Evolutionary conservation across 768 basidiomycete genomes (phyloP).

Genomic region (Butyriboletus loyo): DNA sequence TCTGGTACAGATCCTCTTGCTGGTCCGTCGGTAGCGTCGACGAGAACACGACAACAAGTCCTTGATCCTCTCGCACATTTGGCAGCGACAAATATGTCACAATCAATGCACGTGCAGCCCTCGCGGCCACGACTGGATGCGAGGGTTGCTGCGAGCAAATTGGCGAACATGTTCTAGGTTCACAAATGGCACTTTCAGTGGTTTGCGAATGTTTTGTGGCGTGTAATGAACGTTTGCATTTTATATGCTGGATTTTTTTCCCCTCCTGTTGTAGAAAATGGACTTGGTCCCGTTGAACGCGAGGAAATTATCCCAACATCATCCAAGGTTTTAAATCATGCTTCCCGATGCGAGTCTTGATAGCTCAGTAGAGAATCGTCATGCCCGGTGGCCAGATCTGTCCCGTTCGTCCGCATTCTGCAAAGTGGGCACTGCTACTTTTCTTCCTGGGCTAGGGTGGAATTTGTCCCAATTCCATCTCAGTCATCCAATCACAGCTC

Average conservation of each 20-base stretch:
- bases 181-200: not conserved
- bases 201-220: not conserved
- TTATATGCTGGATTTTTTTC: slow-evolving; percentile 20
- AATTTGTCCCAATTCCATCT: no score
- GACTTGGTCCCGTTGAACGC: slow-evolving; percentile 3
- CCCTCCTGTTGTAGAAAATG: slow-evolving; percentile 1
- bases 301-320: not conserved
- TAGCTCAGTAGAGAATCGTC: not conserved
- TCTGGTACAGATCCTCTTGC: slow-evolving; percentile 13
- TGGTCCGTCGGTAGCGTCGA: slow-evolving; percentile 1
- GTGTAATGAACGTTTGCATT: slow-evolving; percentile 6
- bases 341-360: not conserved
- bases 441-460: no score
- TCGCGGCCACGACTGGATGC: slow-evolving; percentile 77
- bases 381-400: not conserved
- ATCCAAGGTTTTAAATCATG: not conserved
- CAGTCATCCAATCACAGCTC: no score
- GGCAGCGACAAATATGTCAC: slow-evolving; percentile 62
- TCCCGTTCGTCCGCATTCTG: no score
- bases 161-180: slow-evolving; percentile 83
- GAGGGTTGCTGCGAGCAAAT: slow-evolving; percentile 81
- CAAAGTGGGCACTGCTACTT: no score
- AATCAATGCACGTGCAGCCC: slow-evolving; percentile 70
- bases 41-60: slow-evolving; percentile 27
- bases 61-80: slow-evolving; percentile 66